phyloP scores from a whole-genome alignment of 139 green algal species.

The Ettlia oleoabundans region DNA sequence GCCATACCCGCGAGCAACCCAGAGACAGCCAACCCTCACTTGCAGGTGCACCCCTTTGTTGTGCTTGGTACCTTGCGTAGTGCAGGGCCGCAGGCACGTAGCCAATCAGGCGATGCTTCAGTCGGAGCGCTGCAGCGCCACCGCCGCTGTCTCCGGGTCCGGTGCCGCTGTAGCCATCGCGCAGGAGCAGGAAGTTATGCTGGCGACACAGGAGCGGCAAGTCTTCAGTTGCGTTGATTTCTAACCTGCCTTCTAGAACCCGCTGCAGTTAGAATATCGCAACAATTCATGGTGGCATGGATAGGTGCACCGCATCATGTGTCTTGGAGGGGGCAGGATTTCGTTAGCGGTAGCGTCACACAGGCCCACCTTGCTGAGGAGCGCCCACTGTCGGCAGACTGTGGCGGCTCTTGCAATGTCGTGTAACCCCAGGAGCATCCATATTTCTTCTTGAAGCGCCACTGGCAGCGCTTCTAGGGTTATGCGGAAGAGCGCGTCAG shows the following conservation, averaged over 20 bases:
- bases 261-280: background rate
- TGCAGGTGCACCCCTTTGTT: no score
- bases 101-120: background rate
- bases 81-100: conserved; percentile 20
- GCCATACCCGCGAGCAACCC: background rate
- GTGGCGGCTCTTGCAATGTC: background rate
- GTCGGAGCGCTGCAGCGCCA: no score
- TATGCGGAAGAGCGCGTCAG: background rate
- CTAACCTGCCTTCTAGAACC: background rate
- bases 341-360: background rate
- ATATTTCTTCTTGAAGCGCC: background rate
- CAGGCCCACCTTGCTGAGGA: background rate
- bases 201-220: background rate
- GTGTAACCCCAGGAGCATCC: background rate
- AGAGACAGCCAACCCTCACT: background rate
- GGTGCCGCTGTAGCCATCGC: background rate
- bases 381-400: background rate
- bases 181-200: conserved; percentile 28
- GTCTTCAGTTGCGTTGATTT: background rate
- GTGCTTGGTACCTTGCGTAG: background rate
- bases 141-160: background rate
- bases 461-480: background rate
- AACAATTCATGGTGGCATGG: background rate
- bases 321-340: background rate
- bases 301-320: no score